phyloP scores from a whole-genome alignment of 139 green algal genomes.

The Auxenochlorella protothecoides region DNA sequence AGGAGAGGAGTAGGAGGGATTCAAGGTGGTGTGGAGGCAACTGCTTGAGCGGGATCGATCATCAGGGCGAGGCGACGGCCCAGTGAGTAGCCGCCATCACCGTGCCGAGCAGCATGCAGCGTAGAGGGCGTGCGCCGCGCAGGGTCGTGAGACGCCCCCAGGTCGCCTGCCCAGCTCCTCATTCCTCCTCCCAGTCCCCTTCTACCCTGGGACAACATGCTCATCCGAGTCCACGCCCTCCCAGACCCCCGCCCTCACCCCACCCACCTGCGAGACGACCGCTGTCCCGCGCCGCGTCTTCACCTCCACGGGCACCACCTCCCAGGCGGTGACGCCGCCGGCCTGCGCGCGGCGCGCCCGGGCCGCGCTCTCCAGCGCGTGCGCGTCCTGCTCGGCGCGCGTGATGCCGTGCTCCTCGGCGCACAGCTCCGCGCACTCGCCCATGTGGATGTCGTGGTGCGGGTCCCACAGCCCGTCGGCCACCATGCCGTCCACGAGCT shows the following conservation, averaged over 20 bases:
- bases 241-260: background rate
- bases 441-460: constrained; percentile 74
- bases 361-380: constrained; percentile 50
- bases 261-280: constrained; percentile 9
- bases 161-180: no score
- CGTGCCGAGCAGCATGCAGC: no score
- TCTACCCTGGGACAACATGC: no score
- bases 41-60: no score
- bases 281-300: constrained; percentile 1
- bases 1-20: no score
- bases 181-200: no score
- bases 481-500: constrained; percentile 42
- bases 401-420: constrained; percentile 49
- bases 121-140: no score
- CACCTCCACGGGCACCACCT: constrained; percentile 51
- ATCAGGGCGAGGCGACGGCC: no score
- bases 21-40: no score
- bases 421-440: constrained; percentile 61
- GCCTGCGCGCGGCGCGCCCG: constrained; percentile 34
- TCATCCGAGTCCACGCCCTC: no score
- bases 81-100: no score
- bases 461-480: constrained; percentile 71
- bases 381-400: constrained; percentile 45
- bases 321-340: constrained; percentile 31
- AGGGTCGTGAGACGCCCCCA: no score